Conservation (phyloP, 805 yeast species). For the Kodamaea leandrae region DNA sequence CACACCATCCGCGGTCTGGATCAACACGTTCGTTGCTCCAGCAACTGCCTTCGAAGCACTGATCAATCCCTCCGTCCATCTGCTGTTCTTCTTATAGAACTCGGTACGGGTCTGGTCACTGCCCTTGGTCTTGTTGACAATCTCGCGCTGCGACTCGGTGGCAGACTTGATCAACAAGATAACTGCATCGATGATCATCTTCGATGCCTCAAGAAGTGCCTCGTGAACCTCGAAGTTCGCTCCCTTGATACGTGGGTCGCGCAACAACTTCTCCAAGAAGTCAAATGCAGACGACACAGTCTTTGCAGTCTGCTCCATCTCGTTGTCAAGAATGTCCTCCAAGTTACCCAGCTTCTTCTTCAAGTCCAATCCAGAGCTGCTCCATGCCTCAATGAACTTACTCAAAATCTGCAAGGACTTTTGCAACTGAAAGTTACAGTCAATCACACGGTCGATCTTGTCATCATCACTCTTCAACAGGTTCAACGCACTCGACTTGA, state of each 20-base stretch:
- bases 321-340: conserved; percentile 69
- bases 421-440: conserved; percentile 73
- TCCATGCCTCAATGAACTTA: conserved; percentile 53
- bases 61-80: conserved; percentile 92
- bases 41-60: conserved; percentile 90
- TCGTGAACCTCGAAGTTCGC: conserved; percentile 69
- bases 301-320: conserved; percentile 69
- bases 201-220: conserved; percentile 73
- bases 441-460: conserved; percentile 72
- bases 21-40: conserved; percentile 74
- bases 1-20: conserved; percentile 85
- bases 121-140: conserved; percentile 69
- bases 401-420: conserved; percentile 60
- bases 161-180: conserved; percentile 70
- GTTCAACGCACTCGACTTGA: conserved; percentile 53
- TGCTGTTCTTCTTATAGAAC: conserved; percentile 79
- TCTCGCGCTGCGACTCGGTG: conserved; percentile 77
- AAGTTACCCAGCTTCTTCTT: conserved; percentile 39
- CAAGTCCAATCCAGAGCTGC: conserved; percentile 23
- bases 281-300: conserved; percentile 65
- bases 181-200: conserved; percentile 77
- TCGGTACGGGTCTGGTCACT: conserved; percentile 57
- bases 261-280: conserved; percentile 52
- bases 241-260: conserved; percentile 51
- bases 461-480: conserved; percentile 55